A percentile compares a stretch with the other conserved stretches of the same genome.
phyloP scores from a whole-genome alignment of 192 early-diverging fungal genomes.

The Coemansia sp. region DNA sequence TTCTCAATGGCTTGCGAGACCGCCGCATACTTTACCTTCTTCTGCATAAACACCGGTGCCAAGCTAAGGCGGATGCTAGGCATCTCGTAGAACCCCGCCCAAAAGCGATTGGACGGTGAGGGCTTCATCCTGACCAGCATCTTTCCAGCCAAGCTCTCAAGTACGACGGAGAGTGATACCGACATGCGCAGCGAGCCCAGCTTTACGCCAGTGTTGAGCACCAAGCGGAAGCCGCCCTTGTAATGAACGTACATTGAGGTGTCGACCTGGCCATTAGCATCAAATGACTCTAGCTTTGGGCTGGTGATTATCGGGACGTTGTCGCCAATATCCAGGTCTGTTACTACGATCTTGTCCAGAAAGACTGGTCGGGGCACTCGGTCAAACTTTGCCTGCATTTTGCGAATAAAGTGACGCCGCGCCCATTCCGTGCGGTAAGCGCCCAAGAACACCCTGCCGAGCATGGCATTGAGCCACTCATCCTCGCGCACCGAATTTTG shows the following conservation, averaged over 20 bases:
- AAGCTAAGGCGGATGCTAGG: conserved; percentile 72
- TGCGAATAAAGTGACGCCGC: conserved; percentile 63
- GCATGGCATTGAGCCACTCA: conserved; percentile 82
- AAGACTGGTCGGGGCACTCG: conserved; percentile 65
- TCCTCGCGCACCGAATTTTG: conserved; percentile 53
- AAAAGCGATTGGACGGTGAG: conserved; percentile 77
- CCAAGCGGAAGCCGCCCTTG: conserved; percentile 70
- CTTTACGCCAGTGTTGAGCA: conserved; percentile 68
- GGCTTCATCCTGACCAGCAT: conserved; percentile 75
- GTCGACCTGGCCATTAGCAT: conserved; percentile 69
- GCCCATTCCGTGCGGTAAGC: conserved; percentile 62
- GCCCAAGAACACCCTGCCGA: conserved; percentile 78
- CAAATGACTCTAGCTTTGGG: conserved; percentile 69
- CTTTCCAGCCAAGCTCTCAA: conserved; percentile 71
- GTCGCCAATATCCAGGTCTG: conserved; percentile 74
- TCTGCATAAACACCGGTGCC: conserved; percentile 79
- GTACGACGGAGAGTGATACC: conserved; percentile 71
- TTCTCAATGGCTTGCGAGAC: conserved; percentile 85
- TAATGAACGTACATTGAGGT: conserved; percentile 78
- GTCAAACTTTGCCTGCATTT: conserved; percentile 61
- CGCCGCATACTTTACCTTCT: conserved; percentile 71
- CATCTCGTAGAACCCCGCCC: conserved; percentile 82
- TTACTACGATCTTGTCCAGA: conserved; percentile 76
- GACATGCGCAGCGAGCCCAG: conserved; percentile 68
- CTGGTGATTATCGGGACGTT: conserved; percentile 74